Conservation (phyloP, 164 flowering plant species). For the Warburgia ugandensis region DNA sequence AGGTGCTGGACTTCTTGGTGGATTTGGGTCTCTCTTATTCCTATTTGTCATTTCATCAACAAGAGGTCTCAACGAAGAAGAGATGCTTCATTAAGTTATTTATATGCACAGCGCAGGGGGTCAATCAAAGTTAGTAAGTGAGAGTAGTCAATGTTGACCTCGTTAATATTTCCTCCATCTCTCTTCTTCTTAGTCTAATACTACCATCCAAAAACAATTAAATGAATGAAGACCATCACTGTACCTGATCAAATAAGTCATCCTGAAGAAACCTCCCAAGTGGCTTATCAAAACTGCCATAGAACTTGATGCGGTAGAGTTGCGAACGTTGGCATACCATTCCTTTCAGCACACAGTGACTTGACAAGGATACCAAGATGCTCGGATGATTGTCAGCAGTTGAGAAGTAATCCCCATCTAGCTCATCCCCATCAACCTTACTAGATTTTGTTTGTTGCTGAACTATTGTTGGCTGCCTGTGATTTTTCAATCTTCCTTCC, state of each 20-base stretch:
- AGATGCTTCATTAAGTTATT: too few relatives aligned
- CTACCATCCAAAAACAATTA: too few relatives aligned
- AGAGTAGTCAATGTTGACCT: too few relatives aligned
- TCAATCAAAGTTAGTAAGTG: too few relatives aligned
- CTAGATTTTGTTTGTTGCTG: slow-evolving; percentile 20
- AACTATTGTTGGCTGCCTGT: slow-evolving; percentile 16
- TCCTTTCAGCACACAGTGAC: slow-evolving; percentile 63
- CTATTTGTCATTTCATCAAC: too few relatives aligned
- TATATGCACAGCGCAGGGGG: too few relatives aligned
- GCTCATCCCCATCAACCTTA: slow-evolving; percentile 31
- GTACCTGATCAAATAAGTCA: slow-evolving; percentile 84
- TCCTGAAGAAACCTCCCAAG: slow-evolving; percentile 81
- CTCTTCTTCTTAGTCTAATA: too few relatives aligned
- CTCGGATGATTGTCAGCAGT: slow-evolving; percentile 69
- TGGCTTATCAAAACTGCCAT: slow-evolving; percentile 88
- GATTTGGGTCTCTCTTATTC: too few relatives aligned
- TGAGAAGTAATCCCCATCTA: slow-evolving; percentile 42
- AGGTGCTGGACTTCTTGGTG: too few relatives aligned
- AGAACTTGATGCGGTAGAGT: slow-evolving; percentile 77
- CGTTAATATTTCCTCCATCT: too few relatives aligned
- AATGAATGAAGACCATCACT: background rate
- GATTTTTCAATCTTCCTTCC: slow-evolving; percentile 8
- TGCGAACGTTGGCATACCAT: slow-evolving; percentile 82
- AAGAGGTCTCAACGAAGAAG: too few relatives aligned
- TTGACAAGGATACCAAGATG: slow-evolving; percentile 81